Conservation (phyloP, 1,139 yeast species). For the Dujonia santamariae region DNA sequence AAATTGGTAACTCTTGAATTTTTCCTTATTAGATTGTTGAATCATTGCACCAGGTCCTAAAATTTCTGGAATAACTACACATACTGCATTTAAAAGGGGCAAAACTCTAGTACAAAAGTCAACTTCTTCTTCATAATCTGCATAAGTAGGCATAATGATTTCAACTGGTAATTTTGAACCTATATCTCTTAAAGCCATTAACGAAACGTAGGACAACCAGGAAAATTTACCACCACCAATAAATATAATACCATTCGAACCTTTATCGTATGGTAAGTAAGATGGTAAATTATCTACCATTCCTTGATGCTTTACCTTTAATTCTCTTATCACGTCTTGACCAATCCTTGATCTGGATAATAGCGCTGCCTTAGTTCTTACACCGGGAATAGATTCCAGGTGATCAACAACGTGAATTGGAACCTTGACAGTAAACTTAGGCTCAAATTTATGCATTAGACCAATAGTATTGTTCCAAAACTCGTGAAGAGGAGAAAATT, state of each 20-base stretch:
- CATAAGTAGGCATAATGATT: slow-evolving; percentile 9
- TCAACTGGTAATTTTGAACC: slow-evolving; percentile 11
- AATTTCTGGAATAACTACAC: slow-evolving; percentile 18
- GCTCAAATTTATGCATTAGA: slow-evolving; percentile 3
- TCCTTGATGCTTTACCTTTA: slow-evolving; percentile 22
- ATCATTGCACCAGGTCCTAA: slow-evolving; percentile 17
- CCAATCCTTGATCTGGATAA: slow-evolving; percentile 28
- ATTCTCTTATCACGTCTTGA: slow-evolving; percentile 20
- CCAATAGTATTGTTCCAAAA: slow-evolving; percentile 5
- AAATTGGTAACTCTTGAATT: slow-evolving; percentile 20
- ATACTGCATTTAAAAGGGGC: slow-evolving; percentile 15
- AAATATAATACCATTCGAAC: slow-evolving; percentile 8
- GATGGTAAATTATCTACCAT: slow-evolving; percentile 24
- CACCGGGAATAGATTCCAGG: slow-evolving; percentile 2
- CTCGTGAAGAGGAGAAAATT: slow-evolving; percentile 2
- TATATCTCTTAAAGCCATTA: slow-evolving; percentile 7
- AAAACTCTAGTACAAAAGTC: slow-evolving; percentile 15
- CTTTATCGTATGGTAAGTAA: slow-evolving; percentile 14
- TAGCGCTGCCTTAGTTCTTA: slow-evolving; percentile 23
- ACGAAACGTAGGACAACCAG: slow-evolving; percentile 10
- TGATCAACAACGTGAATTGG: slow-evolving; percentile 3
- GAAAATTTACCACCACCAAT: slow-evolving; percentile 11
- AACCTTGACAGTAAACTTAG: neutral
- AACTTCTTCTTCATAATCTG: slow-evolving; percentile 13
- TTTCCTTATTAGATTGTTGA: slow-evolving; percentile 11